Base-by-base conservation (phyloP, 2,329 filamentous ascomycete genomes). In the Incumbomyces delicatus region DNA sequence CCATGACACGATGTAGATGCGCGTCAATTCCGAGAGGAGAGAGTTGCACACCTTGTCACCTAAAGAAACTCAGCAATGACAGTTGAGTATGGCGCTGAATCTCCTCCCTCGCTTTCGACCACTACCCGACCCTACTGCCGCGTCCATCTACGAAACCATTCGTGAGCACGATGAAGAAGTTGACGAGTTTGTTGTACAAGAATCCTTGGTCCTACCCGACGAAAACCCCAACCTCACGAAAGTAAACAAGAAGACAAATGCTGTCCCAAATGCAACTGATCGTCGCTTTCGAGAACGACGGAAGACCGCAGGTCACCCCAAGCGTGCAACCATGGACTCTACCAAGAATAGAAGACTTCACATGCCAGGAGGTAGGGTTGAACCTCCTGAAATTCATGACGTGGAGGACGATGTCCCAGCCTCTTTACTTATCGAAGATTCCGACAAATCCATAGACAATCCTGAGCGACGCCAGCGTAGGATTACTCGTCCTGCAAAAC, bases 381-480 rank as follows among this genome's bases (percentile, higher is more conserved):
- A n/a, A n/a, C n/a, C 18, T 50, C 57, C 64, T 39, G 63, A 68
- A 38, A 55, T 63, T n/a, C 67, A 71, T 35, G 75, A 78, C 41
- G 71, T 74, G 31, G 76, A 81, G 55, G 76, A 80, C 42, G 78
- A 81, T 55, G 79, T 83, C 2, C 80, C 80, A 2, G 73, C 73
- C 46, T 83, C 80, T 7, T 64, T 83, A 32, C 64, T 83, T 27
- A 66, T 81, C 33, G 79, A 82, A 62, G 73, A 67, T 6, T 58
- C 67, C 31, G 66, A 66, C 37, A 61, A 62, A 52, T 65, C 59
- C 41, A 31, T 14, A 31, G 44, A 32, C n/a, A 17, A n/a, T 27
- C 40, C 27, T 33, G 14, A 13, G 14, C 18, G 27, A 12, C 33
- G 11, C 31, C 11, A 22, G 36, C 35, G n/a, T n/a, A 12, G 48